Base-by-base conservation (phyloP, 1,139 yeast species). In the Lodderomyces margitis region DNA sequence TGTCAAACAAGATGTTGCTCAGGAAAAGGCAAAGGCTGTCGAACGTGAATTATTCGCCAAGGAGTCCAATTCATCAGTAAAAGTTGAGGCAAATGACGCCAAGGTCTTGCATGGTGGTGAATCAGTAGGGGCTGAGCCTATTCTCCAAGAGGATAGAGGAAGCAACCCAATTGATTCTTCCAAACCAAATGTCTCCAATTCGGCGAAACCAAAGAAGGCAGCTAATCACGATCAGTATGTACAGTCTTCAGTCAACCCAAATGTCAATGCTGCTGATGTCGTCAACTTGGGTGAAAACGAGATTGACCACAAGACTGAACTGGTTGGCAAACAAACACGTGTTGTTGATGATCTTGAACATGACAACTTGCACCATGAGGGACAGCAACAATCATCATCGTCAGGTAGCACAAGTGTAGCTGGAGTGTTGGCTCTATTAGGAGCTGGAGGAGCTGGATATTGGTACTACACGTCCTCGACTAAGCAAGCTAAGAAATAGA, bases 1-100 rank as follows among this genome's bases (percentile, higher is more conserved):
- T 1, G 72, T 76, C 32, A 62, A 69, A 47, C 77, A 69, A 46
- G 77, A 72, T 49, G 66, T 70, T 50, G 78, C 77, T 30, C 67
- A 65, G 16, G 70, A 66, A 41, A 66, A 63, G 50, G 68, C 62
- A 43, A 66, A 66, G 38, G 53, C 58, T 39, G 72, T 74, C 14
- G 80, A 74, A 45, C 62, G 67, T 15, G 75, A 72, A 47, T 49
- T 70, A 58, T 56, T 67, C 43, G 52, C 59, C 42, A 59, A 64
- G 49, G 77, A 72, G 46, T 54, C 58, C 39, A 55, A 63, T 40
- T 55, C 66, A 5, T 67, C 74, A n/a, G 52, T 68, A 35, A 71
- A 71, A 52, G 75, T 70, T 15, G 77, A 72, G 53, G 77, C 74
- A 39, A 70, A 69, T 45, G 55, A 58, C 35, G 72, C 77, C 12